Conservation (phyloP, 495 filamentous ascomycete species). For the Daldinia loculata region DNA sequence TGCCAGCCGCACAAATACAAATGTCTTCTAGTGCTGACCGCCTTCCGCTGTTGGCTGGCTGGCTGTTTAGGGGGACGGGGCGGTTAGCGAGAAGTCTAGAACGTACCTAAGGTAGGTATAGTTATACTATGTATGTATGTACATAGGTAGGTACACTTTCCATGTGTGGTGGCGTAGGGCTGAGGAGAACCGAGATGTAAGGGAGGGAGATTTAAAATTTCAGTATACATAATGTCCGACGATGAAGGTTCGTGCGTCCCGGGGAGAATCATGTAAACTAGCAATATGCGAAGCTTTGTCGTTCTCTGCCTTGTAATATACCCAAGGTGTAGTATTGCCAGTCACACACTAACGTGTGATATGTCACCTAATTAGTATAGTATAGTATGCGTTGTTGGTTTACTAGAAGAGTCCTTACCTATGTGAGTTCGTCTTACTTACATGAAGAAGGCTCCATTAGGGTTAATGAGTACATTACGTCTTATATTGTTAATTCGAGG, state of each 20-base stretch:
- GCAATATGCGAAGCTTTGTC: background rate
- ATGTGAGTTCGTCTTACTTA: background rate
- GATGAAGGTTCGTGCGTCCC: background rate
- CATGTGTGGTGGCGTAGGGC: conserved; percentile 6
- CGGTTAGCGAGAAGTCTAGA: conserved; percentile 5
- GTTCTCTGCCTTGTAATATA: background rate
- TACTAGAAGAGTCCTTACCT: background rate
- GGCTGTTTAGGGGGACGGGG: background rate
- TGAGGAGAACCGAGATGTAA: conserved; percentile 1
- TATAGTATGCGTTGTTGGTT: background rate
- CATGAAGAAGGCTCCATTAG: background rate
- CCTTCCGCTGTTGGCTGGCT: background rate
- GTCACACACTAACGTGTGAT: background rate
- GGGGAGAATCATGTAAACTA: background rate
- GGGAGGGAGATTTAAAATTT: background rate
- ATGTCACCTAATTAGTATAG: too few species aligned
- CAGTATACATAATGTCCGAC: background rate
- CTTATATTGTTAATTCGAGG: background rate
- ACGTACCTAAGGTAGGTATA: too few species aligned
- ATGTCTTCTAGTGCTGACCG: background rate
- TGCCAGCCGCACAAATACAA: background rate
- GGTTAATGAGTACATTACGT: background rate
- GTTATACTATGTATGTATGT: background rate
- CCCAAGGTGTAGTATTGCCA: background rate
- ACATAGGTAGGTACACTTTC: background rate